A percentile compares a stretch with the other conserved stretches of the same genome.
phyloP scores from a whole-genome alignment of 1,139 yeast genomes.

The Kodamaea sp. region DNA sequence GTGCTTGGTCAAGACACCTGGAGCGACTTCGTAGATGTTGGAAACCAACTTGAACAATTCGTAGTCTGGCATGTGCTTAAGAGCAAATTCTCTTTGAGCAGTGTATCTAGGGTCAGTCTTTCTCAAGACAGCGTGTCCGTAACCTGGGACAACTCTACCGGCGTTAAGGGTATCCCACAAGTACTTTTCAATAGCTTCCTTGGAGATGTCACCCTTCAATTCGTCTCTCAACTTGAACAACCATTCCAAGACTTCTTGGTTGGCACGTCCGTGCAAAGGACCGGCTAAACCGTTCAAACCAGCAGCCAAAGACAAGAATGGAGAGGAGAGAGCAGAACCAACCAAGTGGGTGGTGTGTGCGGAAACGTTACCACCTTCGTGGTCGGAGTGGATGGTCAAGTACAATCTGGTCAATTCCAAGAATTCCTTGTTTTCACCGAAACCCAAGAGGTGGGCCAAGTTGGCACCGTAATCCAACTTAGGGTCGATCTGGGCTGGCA shows the following conservation, averaged over 20 bases:
- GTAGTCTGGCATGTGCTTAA: constrained; percentile 96
- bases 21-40: constrained; percentile 91
- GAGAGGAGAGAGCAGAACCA: constrained; percentile 93
- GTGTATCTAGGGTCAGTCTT: constrained; percentile 97
- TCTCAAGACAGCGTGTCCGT: constrained; percentile 96
- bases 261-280: constrained; percentile 97
- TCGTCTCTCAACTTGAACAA: constrained; percentile 78
- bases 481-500: constrained; percentile 63
- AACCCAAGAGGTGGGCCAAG: constrained; percentile 83
- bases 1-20: constrained; percentile 90
- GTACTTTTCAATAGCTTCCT: constrained; percentile 79
- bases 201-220: constrained; percentile 70
- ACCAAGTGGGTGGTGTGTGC: constrained; percentile 98
- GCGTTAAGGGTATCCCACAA: constrained; percentile 89
- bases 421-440: constrained; percentile 76
- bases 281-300: constrained; percentile 98
- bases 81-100: constrained; percentile 95
- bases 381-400: constrained; percentile 94
- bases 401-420: constrained; percentile 90
- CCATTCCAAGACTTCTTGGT: constrained; percentile 97
- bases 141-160: constrained; percentile 97
- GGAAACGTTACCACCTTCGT: constrained; percentile 98
- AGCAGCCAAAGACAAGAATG: constrained; percentile 89
- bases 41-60: constrained; percentile 89
- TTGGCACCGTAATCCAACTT: constrained; percentile 90